phyloP scores from a whole-genome alignment of 1,284 basidiomycete genomes.

The Stygiomarasmius scandens region DNA sequence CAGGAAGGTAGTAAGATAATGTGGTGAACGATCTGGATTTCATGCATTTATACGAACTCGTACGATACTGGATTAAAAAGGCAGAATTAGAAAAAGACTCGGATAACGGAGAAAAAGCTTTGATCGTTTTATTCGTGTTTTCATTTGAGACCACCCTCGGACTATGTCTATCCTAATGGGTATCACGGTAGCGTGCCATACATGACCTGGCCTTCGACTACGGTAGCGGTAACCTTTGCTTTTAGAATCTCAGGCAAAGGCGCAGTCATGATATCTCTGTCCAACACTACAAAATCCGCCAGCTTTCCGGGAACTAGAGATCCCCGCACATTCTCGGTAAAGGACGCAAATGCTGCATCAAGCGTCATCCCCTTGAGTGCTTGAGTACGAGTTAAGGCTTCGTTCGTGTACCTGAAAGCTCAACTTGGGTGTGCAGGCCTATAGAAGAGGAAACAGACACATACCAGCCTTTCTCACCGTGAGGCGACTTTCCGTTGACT shows the following conservation, averaged over 20 bases:
- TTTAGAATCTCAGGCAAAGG: conserved; percentile 51
- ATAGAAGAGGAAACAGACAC: conserved; percentile 21
- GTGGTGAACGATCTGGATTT: not conserved
- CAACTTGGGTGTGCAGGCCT: conserved; percentile 53
- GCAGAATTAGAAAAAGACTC: conserved; percentile 63
- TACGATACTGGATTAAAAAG: conserved; percentile 43
- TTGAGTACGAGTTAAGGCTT: conserved; percentile 76
- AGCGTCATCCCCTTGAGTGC: conserved; percentile 85
- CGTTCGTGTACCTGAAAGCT: conserved; percentile 19
- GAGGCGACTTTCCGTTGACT: conserved; percentile 74
- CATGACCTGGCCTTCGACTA: conserved; percentile 68
- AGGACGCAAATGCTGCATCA: conserved; percentile 86
- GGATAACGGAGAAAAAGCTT: conserved; percentile 51
- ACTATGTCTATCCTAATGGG: too few relatives aligned
- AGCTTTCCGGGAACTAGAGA: conserved; percentile 75
- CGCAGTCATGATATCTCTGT: conserved; percentile 77
- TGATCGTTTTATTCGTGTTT: not conserved
- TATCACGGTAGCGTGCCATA: conserved; percentile 47
- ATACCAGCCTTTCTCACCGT: conserved; percentile 81
- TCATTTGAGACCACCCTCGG: too few relatives aligned
- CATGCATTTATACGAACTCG: not conserved
- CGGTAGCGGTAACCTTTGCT: conserved; percentile 43
- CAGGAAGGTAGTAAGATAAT: conserved; percentile 7
- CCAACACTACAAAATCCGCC: conserved; percentile 85
- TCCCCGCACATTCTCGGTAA: conserved; percentile 71